Conservation (phyloP, 805 yeast genomes). For the Kuraishia piskuri region DNA sequence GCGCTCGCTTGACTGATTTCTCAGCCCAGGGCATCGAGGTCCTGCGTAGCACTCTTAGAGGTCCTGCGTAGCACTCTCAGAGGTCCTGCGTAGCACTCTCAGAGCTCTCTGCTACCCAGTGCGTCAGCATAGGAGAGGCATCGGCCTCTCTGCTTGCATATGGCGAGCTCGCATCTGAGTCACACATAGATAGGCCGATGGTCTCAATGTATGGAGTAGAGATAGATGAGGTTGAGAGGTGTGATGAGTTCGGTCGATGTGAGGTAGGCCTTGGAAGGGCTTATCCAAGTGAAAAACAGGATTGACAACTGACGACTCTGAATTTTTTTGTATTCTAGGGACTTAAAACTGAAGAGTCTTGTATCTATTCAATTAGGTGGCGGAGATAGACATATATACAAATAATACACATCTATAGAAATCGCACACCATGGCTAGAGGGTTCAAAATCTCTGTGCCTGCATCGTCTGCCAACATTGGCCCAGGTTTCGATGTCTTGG, state of each 20-base stretch:
- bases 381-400: too few relatives aligned
- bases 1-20: not conserved
- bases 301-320: too few relatives aligned
- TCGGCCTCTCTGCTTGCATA: too few relatives aligned
- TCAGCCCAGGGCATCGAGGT: not conserved
- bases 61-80: not conserved
- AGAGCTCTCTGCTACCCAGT: not conserved
- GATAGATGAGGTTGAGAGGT: not conserved
- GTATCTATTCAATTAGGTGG: too few relatives aligned
- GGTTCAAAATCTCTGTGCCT: constrained; percentile 69
- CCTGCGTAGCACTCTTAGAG: not conserved
- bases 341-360: too few relatives aligned
- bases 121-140: not conserved
- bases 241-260: not conserved
- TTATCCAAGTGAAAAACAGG: too few relatives aligned
- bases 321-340: too few relatives aligned
- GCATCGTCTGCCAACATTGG: constrained; percentile 98
- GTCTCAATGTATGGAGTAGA: not conserved
- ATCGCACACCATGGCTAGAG: constrained; percentile 29
- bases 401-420: not conserved
- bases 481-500: constrained; percentile 96
- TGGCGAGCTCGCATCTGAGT: not conserved
- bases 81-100: not conserved
- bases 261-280: not conserved
- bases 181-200: not conserved